Conservation (phyloP, 1,284 basidiomycete species). For the Thecaphora thlaspeos region DNA sequence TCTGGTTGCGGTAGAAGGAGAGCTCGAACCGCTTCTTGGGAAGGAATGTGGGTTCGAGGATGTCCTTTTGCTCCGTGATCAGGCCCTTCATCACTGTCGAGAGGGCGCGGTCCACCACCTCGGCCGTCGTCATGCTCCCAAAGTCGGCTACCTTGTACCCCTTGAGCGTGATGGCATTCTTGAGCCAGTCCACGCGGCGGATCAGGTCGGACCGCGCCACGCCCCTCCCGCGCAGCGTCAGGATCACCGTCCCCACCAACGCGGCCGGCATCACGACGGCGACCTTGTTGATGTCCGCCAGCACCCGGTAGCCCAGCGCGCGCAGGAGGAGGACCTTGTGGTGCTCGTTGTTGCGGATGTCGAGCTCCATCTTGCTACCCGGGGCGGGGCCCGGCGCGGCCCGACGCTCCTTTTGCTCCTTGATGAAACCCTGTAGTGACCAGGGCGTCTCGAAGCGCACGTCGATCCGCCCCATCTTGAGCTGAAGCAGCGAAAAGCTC, state of each 20-base stretch:
- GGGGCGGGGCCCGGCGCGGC: slow-evolving; percentile 22
- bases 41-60: slow-evolving; percentile 57
- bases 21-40: slow-evolving; percentile 58
- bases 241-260: slow-evolving; percentile 56
- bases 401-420: slow-evolving; percentile 47
- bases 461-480: slow-evolving; percentile 58
- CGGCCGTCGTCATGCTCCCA: slow-evolving; percentile 42
- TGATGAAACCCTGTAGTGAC: slow-evolving; percentile 55
- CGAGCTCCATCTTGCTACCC: slow-evolving; percentile 31
- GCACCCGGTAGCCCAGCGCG: slow-evolving; percentile 57
- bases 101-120: slow-evolving; percentile 55
- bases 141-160: slow-evolving; percentile 59
- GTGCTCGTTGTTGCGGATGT: slow-evolving; percentile 30
- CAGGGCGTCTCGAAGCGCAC: slow-evolving; percentile 59
- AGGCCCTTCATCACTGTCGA: slow-evolving; percentile 55
- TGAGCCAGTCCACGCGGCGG: slow-evolving; percentile 53
- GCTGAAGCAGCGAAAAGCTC: slow-evolving; percentile 52
- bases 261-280: slow-evolving; percentile 59
- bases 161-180: slow-evolving; percentile 48
- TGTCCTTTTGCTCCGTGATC: slow-evolving; percentile 50
- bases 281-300: slow-evolving; percentile 58
- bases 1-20: slow-evolving; percentile 58
- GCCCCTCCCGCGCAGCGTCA: slow-evolving; percentile 58
- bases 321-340: slow-evolving; percentile 53
- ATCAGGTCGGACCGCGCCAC: slow-evolving; percentile 58